A percentile compares a stretch with the other conserved stretches of the same genome.
phyloP scores from a whole-genome alignment of 2,329 filamentous ascomycete species.

The Teratosphaeria gauchensis region DNA sequence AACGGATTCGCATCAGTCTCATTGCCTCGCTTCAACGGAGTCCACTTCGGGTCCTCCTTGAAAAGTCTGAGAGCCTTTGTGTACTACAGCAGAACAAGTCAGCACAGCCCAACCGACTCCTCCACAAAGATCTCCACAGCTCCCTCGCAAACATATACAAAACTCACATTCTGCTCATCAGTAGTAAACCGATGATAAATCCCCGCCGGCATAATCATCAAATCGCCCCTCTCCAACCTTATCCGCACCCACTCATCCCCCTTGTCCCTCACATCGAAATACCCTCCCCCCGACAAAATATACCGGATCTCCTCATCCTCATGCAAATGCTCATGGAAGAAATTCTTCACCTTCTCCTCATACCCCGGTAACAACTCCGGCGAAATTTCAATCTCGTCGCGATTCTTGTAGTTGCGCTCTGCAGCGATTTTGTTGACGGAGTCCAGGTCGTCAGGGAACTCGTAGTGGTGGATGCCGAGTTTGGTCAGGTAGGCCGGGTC shows the following conservation, averaged over 20 bases:
- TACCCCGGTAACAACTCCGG: constrained; percentile 76
- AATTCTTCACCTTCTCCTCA: constrained; percentile 85
- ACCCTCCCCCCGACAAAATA: constrained; percentile 77
- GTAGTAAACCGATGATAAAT: constrained; percentile 98
- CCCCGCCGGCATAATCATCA: constrained; percentile 86
- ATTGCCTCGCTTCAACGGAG: constrained; percentile 68
- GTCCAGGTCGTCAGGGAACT: constrained; percentile 51
- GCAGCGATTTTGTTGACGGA: constrained; percentile 65
- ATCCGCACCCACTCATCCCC: constrained; percentile 87
- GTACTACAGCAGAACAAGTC: constrained; percentile 53
- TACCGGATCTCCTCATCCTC: constrained; percentile 99
- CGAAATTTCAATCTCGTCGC: constrained; percentile 84
- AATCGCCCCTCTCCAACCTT: constrained; percentile 69
- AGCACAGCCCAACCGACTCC: constrained; percentile 6
- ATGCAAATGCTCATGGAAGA: constrained; percentile 93
- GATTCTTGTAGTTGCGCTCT: constrained; percentile 80
- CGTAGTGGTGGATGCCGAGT: constrained; percentile 73
- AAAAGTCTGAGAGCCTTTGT: constrained; percentile 94
- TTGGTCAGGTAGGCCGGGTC: constrained; percentile 54
- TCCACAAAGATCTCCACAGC: too few relatives aligned
- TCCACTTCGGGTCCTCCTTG: constrained; percentile 99
- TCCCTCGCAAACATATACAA: too few relatives aligned
- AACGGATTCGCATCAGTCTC: constrained; percentile 72
- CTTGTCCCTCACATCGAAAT: constrained; percentile 81
- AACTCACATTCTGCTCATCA: constrained; percentile 75